Evolutionary conservation across 768 basidiomycete genomes (phyloP).

Genomic region (Boletus huronensis): DNA sequence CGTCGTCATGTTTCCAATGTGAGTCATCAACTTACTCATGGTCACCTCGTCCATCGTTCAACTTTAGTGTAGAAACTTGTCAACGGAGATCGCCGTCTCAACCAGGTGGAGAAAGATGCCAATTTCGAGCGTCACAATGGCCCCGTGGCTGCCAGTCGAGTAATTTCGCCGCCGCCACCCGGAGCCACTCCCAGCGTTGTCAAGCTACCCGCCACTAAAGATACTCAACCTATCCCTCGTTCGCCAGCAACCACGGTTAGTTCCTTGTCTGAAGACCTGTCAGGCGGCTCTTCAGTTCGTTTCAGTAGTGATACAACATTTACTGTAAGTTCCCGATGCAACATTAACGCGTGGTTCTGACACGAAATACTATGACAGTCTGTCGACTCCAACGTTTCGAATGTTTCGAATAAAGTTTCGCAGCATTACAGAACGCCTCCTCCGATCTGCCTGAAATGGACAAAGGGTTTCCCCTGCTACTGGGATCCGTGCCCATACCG

Average conservation of each 20-base stretch:
- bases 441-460: constrained; percentile 7
- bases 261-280: constrained; percentile 20
- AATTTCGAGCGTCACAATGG: constrained; percentile 7
- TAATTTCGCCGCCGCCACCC: constrained; percentile 6
- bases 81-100: neutral
- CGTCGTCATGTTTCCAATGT: neutral
- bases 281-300: constrained; percentile 5
- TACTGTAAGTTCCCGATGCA: constrained; percentile 11
- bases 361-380: constrained; percentile 8
- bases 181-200: neutral
- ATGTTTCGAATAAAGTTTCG: neutral
- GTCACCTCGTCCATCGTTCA: neutral
- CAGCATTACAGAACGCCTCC: neutral
- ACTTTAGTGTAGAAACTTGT: constrained; percentile 2
- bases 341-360: neutral
- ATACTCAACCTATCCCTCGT: neutral
- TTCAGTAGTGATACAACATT: constrained; percentile 18
- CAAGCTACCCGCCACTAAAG: constrained; percentile 3
- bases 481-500: neutral
- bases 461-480: neutral
- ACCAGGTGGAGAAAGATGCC: neutral
- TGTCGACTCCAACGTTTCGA: constrained; percentile 13
- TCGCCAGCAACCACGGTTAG: constrained; percentile 12
- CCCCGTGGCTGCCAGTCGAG: neutral
- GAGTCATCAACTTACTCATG: neutral